Conservation (phyloP, 805 yeast genomes). For the Clavispora vitiphila region DNA sequence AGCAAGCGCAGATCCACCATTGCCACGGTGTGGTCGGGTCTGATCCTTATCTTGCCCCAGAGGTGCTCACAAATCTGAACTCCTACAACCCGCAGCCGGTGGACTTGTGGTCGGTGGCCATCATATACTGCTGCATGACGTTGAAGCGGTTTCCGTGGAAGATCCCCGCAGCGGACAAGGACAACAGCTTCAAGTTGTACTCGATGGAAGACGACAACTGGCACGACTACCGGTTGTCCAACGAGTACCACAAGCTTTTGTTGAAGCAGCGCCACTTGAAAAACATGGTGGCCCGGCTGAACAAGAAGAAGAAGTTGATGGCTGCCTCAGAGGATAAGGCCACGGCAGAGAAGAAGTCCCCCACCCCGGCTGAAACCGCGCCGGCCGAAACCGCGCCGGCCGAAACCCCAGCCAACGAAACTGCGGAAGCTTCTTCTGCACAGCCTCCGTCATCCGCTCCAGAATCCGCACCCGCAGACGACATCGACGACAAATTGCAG, state of each 20-base stretch:
- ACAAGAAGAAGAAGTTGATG: slow-evolving; percentile 32
- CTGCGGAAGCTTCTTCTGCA: too few species aligned
- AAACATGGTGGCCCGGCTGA: slow-evolving; percentile 37
- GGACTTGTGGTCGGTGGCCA: slow-evolving; percentile 82
- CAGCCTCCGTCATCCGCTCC: too few species aligned
- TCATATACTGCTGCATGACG: slow-evolving; percentile 83
- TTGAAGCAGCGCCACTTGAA: slow-evolving; percentile 57
- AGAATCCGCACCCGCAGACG: background rate
- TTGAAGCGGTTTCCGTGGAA: slow-evolving; percentile 85
- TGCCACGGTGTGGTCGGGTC: slow-evolving; percentile 76
- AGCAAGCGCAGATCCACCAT: slow-evolving; percentile 26
- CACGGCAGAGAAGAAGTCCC: slow-evolving; percentile 5
- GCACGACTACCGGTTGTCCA: slow-evolving; percentile 70
- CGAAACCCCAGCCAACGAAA: background rate
- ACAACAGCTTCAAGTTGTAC: slow-evolving; percentile 65
- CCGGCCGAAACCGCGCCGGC: background rate
- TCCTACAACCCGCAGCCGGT: slow-evolving; percentile 72
- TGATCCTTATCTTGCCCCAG: slow-evolving; percentile 85
- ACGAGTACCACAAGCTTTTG: slow-evolving; percentile 63
- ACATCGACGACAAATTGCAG: slow-evolving; percentile 15
- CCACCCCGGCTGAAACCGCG: too few species aligned
- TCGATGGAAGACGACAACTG: slow-evolving; percentile 65
- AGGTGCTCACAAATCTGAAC: slow-evolving; percentile 50
- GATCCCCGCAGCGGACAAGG: slow-evolving; percentile 56
- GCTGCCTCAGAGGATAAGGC: background rate